These are phyloP conservation scores for Suillus decipiens DNA, from an alignment of 768 basidiomycete genomes.

Conservation along the genomic window DNA sequence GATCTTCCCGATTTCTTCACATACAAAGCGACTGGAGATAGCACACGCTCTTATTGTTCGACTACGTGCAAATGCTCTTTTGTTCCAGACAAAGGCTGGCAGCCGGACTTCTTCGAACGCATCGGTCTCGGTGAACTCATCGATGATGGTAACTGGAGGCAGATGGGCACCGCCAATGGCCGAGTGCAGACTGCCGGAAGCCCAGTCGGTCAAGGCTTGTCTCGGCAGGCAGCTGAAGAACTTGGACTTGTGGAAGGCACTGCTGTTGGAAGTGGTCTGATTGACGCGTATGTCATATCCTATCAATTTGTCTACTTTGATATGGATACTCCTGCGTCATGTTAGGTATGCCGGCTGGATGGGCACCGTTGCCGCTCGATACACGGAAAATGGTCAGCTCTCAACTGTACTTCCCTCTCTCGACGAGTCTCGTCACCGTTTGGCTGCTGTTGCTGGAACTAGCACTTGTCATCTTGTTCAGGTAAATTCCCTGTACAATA, in stretches of 20 bases:
- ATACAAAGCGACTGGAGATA: slow-evolving; percentile 78
- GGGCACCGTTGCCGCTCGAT: slow-evolving; percentile 90
- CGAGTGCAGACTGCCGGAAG: slow-evolving; percentile 78
- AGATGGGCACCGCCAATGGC: slow-evolving; percentile 69
- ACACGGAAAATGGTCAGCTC: slow-evolving; percentile 51
- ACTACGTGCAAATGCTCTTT: slow-evolving; percentile 96
- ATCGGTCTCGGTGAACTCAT: slow-evolving; percentile 81
- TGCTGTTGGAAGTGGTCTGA: slow-evolving; percentile 93
- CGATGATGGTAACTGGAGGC: slow-evolving; percentile 61
- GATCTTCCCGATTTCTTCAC: slow-evolving; percentile 97
- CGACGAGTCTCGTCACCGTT: slow-evolving; percentile 74
- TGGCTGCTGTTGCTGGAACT: slow-evolving; percentile 95
- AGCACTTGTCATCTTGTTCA: slow-evolving; percentile 96
- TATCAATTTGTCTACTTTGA: not conserved
- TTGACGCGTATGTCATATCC: slow-evolving; percentile 75
- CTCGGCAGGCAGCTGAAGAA: slow-evolving; percentile 76
- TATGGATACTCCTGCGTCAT: slow-evolving; percentile 10
- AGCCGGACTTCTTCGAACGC: slow-evolving; percentile 78
- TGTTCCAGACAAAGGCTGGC: slow-evolving; percentile 88
- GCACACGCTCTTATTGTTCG: slow-evolving; percentile 86
- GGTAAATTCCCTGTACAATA: slow-evolving; percentile 38
- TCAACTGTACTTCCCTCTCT: slow-evolving; percentile 60
- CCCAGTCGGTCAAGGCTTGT: slow-evolving; percentile 84
- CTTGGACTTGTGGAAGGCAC: slow-evolving; percentile 85
- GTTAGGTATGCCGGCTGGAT: slow-evolving; percentile 93